These are phyloP conservation scores for Hansenula anomala DNA, from an alignment of 1,139 yeast species.

Conservation along the genomic window DNA sequence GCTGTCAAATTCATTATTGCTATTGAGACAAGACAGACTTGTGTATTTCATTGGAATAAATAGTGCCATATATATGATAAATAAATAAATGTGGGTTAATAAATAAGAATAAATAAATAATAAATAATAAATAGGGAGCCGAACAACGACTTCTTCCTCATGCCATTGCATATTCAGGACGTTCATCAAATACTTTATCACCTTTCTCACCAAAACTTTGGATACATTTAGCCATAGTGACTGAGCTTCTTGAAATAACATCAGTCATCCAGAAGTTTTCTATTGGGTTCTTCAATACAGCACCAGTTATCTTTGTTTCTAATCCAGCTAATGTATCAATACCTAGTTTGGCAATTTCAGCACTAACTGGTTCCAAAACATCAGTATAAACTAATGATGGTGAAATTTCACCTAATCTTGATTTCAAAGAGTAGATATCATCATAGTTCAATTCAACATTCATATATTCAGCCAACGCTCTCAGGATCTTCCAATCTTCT, in stretches of 20 bases:
- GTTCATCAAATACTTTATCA: constrained; percentile 52
- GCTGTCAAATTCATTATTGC: no score
- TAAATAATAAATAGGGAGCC: constrained; percentile 3
- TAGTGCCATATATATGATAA: constrained; percentile 5
- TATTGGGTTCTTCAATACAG: constrained; percentile 60
- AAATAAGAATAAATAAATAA: constrained; percentile 4
- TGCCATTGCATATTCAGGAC: constrained; percentile 24
- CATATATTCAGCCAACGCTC: constrained; percentile 80
- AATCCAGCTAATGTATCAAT: constrained; percentile 38
- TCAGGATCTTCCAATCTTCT: constrained; percentile 87
- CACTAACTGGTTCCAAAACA: constrained; percentile 63
- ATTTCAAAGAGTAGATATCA: constrained; percentile 64
- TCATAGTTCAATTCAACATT: constrained; percentile 74
- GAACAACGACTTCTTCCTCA: constrained; percentile 1
- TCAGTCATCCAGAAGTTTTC: constrained; percentile 86
- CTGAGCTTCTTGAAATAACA: constrained; percentile 81
- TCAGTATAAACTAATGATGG: constrained; percentile 80
- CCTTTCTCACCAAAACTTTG: constrained; percentile 62
- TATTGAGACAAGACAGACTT: no score
- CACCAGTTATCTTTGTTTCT: constrained; percentile 39
- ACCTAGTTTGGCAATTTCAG: constrained; percentile 56
- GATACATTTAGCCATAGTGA: constrained; percentile 86
- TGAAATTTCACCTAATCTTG: constrained; percentile 71
- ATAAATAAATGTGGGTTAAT: constrained; percentile 7
- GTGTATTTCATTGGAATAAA: no score